These are phyloP conservation scores for Exophiala sp. DNA, from an alignment of 2,329 filamentous ascomycete species.

Conservation along the genomic window DNA sequence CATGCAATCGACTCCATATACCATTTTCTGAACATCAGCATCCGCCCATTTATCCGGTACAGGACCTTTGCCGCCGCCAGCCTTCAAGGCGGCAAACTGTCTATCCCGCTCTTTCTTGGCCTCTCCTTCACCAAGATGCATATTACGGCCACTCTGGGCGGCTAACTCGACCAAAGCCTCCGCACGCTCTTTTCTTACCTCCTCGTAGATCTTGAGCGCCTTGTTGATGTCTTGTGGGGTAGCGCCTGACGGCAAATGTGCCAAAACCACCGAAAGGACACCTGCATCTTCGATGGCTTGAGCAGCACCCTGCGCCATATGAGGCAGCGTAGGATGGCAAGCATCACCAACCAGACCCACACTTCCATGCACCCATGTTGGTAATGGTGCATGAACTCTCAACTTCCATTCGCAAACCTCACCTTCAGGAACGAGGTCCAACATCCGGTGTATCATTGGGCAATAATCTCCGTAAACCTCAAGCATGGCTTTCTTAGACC, in stretches of 20 bases:
- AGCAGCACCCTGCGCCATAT: slow-evolving; percentile 62
- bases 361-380: slow-evolving; percentile 57
- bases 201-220: slow-evolving; percentile 56
- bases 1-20: slow-evolving; percentile 63
- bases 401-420: slow-evolving; percentile 67
- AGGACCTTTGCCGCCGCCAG: slow-evolving; percentile 39
- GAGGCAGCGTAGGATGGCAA: slow-evolving; percentile 62
- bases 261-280: slow-evolving; percentile 52
- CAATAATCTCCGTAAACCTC: slow-evolving; percentile 59
- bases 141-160: slow-evolving; percentile 50
- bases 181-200: slow-evolving; percentile 54
- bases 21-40: slow-evolving; percentile 64
- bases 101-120: slow-evolving; percentile 58
- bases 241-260: slow-evolving; percentile 42
- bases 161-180: slow-evolving; percentile 57
- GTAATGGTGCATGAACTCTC: slow-evolving; percentile 58
- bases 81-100: slow-evolving; percentile 52
- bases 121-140: slow-evolving; percentile 57
- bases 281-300: slow-evolving; percentile 64
- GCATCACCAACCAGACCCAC: slow-evolving; percentile 58
- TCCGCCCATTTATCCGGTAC: slow-evolving; percentile 69
- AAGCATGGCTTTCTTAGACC: slow-evolving; percentile 59
- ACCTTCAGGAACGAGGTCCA: slow-evolving; percentile 60
- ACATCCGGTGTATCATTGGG: slow-evolving; percentile 58
- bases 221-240: slow-evolving; percentile 48